phyloP scores from a whole-genome alignment of 108 stramenopile genomes.

The Nitzschia sp. region DNA sequence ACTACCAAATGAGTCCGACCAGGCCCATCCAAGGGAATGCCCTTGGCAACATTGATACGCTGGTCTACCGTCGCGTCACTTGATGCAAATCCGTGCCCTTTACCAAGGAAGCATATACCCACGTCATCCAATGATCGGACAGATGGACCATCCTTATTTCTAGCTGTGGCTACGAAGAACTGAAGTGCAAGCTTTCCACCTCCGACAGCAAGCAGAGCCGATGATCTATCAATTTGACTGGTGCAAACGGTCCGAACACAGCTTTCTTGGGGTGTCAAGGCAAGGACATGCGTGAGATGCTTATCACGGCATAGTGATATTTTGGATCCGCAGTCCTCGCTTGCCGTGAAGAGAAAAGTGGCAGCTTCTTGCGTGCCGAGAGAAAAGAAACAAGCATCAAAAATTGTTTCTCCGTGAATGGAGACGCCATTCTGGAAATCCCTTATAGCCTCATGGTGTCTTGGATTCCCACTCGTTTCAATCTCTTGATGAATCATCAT shows the following conservation, averaged over 20 bases:
- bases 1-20: constrained; percentile 38
- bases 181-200: constrained; percentile 70
- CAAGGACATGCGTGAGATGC: constrained; percentile 30
- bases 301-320: constrained; percentile 41
- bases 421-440: constrained; percentile 30
- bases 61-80: constrained; percentile 69
- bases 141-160: neutral
- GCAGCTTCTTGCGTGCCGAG: constrained; percentile 13
- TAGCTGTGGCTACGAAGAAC: constrained; percentile 56
- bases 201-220: constrained; percentile 55
- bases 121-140: constrained; percentile 12
- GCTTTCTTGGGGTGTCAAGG: constrained; percentile 68
- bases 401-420: constrained; percentile 67
- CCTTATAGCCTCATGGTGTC: too few relatives aligned
- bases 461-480: too few relatives aligned
- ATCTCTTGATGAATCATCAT: neutral
- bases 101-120: constrained; percentile 46
- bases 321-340: constrained; percentile 69
- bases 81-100: constrained; percentile 26
- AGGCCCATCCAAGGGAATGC: constrained; percentile 42
- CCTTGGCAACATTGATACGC: constrained; percentile 69
- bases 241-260: constrained; percentile 71
- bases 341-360: constrained; percentile 51
- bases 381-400: constrained; percentile 52
- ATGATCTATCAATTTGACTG: constrained; percentile 26